A percentile compares a stretch with the other conserved stretches of the same genome.
Evolutionary conservation across 768 basidiomycete genomes (phyloP).

Genomic region (Pulveroboletus ravenelii): DNA sequence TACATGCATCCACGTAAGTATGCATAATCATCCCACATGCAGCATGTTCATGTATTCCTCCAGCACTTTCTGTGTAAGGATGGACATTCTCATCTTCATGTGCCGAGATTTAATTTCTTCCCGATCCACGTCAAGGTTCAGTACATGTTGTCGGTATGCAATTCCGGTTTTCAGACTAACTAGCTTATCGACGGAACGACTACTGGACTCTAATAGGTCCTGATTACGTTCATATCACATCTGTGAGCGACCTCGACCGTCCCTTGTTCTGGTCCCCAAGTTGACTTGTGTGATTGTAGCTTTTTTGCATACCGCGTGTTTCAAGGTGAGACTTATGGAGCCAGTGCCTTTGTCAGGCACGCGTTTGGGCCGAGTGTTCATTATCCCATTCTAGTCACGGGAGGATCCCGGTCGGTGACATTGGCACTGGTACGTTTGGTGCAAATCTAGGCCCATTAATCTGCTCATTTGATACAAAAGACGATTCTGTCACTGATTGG

Average conservation of each 20-base stretch:
- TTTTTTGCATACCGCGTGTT: constrained; percentile 24
- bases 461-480: constrained; percentile 10
- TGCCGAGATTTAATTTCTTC: background rate
- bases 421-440: constrained; percentile 15
- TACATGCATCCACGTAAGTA: no score
- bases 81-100: background rate
- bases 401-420: constrained; percentile 12
- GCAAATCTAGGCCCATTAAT: background rate
- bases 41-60: constrained; percentile 1
- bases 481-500: constrained; percentile 14
- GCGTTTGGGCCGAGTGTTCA: background rate
- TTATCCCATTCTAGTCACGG: constrained; percentile 12
- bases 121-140: constrained; percentile 18
- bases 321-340: constrained; percentile 24
- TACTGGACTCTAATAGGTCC: constrained; percentile 13
- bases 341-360: background rate
- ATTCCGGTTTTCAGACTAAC: background rate
- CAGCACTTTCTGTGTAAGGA: constrained; percentile 31
- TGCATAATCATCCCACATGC: no score
- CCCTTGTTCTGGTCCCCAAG: background rate
- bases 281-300: constrained; percentile 9
- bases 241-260: constrained; percentile 15
- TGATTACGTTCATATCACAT: constrained; percentile 24
- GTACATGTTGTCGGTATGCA: constrained; percentile 22
- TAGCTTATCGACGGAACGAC: background rate